Evolutionary conservation across 73 alveolate species (phyloP).

Genomic region (Tetrahymena elliotti): DNA sequence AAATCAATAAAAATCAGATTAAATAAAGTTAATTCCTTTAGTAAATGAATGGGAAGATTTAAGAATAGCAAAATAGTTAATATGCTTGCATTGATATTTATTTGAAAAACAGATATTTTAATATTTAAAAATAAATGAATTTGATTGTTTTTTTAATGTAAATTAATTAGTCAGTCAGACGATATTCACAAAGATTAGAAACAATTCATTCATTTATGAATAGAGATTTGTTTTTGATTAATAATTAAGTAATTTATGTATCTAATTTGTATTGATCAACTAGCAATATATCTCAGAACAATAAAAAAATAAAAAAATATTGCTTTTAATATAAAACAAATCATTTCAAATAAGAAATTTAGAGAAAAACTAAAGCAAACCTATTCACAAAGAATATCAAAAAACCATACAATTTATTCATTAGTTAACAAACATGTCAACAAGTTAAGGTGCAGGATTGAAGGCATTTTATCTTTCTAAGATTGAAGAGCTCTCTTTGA

Average conservation of each 20-base stretch:
- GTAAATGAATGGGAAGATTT: background rate
- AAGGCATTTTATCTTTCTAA: slow-evolving; percentile 25
- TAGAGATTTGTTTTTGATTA: background rate
- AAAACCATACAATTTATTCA: background rate
- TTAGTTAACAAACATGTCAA: background rate
- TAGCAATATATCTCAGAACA: background rate
- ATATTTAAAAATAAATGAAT: background rate
- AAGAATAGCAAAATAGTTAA: background rate
- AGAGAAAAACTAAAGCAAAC: background rate
- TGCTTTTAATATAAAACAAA: background rate
- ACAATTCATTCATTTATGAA: background rate
- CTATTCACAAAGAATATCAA: background rate
- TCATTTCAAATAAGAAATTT: background rate
- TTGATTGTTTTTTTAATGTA: background rate
- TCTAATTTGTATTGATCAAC: background rate
- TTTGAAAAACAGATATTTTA: background rate
- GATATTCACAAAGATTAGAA: too few species aligned
- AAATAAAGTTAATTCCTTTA: background rate
- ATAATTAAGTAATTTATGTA: background rate
- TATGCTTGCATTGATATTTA: background rate
- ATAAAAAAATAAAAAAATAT: background rate
- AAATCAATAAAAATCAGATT: background rate
- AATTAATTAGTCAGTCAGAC: background rate
- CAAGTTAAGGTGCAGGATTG: background rate
- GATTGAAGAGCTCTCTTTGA: slow-evolving; percentile 80